phyloP scores from a whole-genome alignment of 805 yeast genomes.

The Candida gorgasii region DNA sequence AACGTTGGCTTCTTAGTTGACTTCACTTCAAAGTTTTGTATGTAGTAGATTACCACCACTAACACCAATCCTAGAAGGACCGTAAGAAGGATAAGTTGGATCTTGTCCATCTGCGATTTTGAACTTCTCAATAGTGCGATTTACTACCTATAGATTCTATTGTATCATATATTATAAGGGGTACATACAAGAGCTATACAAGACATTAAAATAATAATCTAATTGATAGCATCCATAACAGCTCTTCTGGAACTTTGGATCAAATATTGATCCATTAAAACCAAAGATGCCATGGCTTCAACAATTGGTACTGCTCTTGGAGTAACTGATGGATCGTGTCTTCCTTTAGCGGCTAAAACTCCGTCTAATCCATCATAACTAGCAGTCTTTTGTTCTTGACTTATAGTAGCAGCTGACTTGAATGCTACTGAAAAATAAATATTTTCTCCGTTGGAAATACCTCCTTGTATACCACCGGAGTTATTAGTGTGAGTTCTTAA shows the following conservation, averaged over 20 bases:
- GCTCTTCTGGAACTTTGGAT: conserved; percentile 81
- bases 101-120: conserved; percentile 37
- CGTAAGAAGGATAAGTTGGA: conserved; percentile 26
- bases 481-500: conserved; percentile 87
- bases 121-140: no score
- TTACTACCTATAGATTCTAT: no score
- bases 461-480: conserved; percentile 98
- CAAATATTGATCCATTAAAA: conserved; percentile 80
- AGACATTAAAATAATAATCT: no score
- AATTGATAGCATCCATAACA: conserved; percentile 11
- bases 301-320: conserved; percentile 99
- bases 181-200: no score
- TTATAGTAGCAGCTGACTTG: conserved; percentile 97
- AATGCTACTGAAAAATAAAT: conserved; percentile 94
- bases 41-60: conserved; percentile 23
- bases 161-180: no score
- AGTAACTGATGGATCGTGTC: conserved; percentile 98
- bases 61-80: conserved; percentile 28
- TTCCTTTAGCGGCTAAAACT: conserved; percentile 89
- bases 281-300: conserved; percentile 97
- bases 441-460: conserved; percentile 94
- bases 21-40: conserved; percentile 23
- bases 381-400: conserved; percentile 87
- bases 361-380: conserved; percentile 89
- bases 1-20: conserved; percentile 48